These are phyloP conservation scores for Russula foetens DNA, from an alignment of 768 basidiomycete species.

Conservation along the genomic window DNA sequence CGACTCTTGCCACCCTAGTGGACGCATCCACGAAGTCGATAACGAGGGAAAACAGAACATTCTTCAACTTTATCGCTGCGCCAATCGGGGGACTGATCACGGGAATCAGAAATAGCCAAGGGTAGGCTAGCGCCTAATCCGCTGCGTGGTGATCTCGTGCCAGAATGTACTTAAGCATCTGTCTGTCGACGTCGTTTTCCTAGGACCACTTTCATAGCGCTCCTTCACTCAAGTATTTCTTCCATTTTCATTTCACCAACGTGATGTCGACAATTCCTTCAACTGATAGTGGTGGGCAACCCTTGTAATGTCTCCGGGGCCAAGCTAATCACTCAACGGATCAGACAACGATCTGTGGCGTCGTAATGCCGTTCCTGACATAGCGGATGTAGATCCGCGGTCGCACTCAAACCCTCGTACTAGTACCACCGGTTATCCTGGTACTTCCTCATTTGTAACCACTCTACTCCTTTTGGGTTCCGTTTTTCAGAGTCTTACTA, in stretches of 20 bases:
- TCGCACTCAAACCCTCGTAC: not conserved
- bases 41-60: not conserved
- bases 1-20: too few species aligned
- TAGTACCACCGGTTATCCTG: not conserved
- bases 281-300: not conserved
- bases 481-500: not conserved
- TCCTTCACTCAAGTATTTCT: not conserved
- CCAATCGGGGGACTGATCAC: not conserved
- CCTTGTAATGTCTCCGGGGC: not conserved
- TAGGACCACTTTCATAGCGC: not conserved
- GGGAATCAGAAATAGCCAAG: not conserved
- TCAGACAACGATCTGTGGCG: not conserved
- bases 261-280: not conserved
- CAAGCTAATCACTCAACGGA: not conserved
- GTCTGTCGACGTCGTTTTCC: not conserved
- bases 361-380: too few species aligned
- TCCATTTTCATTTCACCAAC: not conserved
- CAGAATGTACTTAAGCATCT: not conserved
- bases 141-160: not conserved
- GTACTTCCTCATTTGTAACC: not conserved
- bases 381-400: not conserved
- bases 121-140: not conserved
- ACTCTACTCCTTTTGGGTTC: not conserved
- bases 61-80: not conserved
- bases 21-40: not conserved